Percentiles rank a stretch among this genome's conserved stretches.
Conservation (phyloP, 2,329 filamentous ascomycete genomes). For the Exophiala mesophila region DNA sequence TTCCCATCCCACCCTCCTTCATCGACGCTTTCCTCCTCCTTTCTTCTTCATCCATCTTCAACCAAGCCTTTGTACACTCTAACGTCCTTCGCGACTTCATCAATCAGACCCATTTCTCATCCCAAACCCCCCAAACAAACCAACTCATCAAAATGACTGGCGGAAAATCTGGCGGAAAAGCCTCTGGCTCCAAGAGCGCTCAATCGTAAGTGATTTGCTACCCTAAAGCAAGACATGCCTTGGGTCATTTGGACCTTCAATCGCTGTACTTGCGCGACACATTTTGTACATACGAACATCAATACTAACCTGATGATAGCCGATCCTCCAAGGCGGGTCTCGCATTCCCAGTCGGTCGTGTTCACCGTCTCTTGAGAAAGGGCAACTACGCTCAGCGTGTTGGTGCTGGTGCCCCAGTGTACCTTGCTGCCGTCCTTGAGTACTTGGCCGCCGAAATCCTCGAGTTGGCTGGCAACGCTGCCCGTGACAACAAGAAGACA, state of each 20-base stretch:
- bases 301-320: constrained; percentile 44
- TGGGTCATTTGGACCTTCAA: too few relatives aligned
- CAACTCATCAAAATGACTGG: constrained; percentile 88
- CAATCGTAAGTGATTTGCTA: constrained; percentile 88
- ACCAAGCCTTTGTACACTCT: constrained; percentile 27
- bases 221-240: constrained; percentile 1
- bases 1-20: constrained; percentile 32
- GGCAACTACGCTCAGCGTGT: constrained; percentile 99
- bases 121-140: constrained; percentile 36
- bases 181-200: constrained; percentile 96
- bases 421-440: constrained; percentile 94
- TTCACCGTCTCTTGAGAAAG: constrained; percentile 97
- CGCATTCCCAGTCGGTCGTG: constrained; percentile 98
- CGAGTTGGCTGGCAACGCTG: constrained; percentile 96
- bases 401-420: constrained; percentile 95
- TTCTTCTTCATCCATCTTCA: constrained; percentile 30
- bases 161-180: constrained; percentile 99
- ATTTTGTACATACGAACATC: constrained; percentile 15
- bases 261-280: constrained; percentile 34
- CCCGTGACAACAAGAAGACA: constrained; percentile 99
- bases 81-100: constrained; percentile 24
- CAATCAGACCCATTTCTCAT: constrained; percentile 35
- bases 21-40: constrained; percentile 29
- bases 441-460: constrained; percentile 99
- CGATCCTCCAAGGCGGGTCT: constrained; percentile 99